Base-by-base conservation (phyloP, 768 basidiomycete genomes). In the Boletus reticuloceps region DNA sequence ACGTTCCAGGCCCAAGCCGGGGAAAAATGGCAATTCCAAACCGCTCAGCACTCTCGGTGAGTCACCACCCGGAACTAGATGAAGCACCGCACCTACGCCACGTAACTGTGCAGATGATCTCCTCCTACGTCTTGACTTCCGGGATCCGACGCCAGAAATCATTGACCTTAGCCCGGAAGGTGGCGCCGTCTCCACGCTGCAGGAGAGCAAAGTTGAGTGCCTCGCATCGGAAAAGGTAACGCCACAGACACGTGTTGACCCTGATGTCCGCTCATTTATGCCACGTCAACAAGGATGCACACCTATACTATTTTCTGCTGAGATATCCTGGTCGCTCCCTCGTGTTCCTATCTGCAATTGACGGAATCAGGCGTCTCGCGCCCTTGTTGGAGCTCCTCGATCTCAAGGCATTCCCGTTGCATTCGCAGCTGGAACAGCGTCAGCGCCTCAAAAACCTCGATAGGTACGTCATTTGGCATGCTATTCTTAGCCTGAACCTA, bases 371-470 rank as follows among this genome's bases (percentile, higher is more conserved):
- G 36, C 84, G 96, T 40, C 80, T 98, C 13, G 73, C 87, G 51
- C 97, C 97, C 1, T 74, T 98, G 22, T 78, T 92, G 59, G 88
- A 90, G 58, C 75, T 95, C 4, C 82, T 98, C 41, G 80, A 85
- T 55, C 69, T 96, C 58, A 85, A 85, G 47, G 87, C 81, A 9
- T 94, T 84, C 64, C 85, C 92, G 0, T 74, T 98, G 22, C 97
- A 99, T 72, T 97, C 95, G 6, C 91, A 96, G 62, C 77, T 99
- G 58, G 94, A 98, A 67, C 96, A 98, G 65, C 85, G 93, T 46
- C 94, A 97, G 67, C 86, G 97, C 20, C 79, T 98, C 38, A 97
- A 97, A 75, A 96, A 97, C 60, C 84, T 99, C 31, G 97, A 99
- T 66, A 78, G 91, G 88, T 89, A 61, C 10, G 4, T 74, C 58